Conservation (phyloP, 257 asterid species). For the Solanum sejunctum region DNA sequence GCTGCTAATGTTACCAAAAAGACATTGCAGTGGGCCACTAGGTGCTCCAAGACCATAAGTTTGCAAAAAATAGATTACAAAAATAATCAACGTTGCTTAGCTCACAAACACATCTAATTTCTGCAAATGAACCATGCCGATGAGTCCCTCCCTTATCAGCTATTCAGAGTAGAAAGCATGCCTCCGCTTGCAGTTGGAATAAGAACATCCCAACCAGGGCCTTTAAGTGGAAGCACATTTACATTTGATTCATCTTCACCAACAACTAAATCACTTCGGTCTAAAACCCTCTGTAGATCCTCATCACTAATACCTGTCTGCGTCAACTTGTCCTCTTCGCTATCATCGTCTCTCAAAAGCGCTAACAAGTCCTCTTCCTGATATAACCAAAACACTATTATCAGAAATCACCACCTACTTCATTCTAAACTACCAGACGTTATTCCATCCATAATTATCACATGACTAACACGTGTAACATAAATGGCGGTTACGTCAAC, state of each 20-base stretch:
- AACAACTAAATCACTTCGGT: slow-evolving; percentile 62
- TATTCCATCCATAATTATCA: neutral
- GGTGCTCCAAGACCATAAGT: neutral
- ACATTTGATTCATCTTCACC: slow-evolving; percentile 6
- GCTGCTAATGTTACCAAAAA: neutral
- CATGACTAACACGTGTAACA: neutral
- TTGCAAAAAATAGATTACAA: neutral
- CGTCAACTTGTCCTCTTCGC: slow-evolving; percentile 55
- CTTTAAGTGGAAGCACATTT: slow-evolving; percentile 44
- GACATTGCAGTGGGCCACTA: neutral
- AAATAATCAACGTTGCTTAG: neutral
- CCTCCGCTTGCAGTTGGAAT: slow-evolving; percentile 69
- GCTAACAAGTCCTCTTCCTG: slow-evolving; percentile 84
- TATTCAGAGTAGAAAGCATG: slow-evolving; percentile 68
- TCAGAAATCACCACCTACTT: neutral
- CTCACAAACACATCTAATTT: slow-evolving; percentile 1
- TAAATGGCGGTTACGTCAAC: neutral
- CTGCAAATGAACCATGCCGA: neutral
- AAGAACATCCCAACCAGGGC: slow-evolving; percentile 99
- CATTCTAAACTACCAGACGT: neutral
- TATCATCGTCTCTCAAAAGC: slow-evolving; percentile 65
- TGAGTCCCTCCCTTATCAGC: slow-evolving; percentile 10
- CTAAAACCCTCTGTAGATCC: slow-evolving; percentile 64
- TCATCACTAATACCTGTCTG: slow-evolving; percentile 78
- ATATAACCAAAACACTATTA: neutral